These are phyloP conservation scores for Leucocoprinus birnbaumii DNA, from an alignment of 768 basidiomycete species.

Conservation along the genomic window DNA sequence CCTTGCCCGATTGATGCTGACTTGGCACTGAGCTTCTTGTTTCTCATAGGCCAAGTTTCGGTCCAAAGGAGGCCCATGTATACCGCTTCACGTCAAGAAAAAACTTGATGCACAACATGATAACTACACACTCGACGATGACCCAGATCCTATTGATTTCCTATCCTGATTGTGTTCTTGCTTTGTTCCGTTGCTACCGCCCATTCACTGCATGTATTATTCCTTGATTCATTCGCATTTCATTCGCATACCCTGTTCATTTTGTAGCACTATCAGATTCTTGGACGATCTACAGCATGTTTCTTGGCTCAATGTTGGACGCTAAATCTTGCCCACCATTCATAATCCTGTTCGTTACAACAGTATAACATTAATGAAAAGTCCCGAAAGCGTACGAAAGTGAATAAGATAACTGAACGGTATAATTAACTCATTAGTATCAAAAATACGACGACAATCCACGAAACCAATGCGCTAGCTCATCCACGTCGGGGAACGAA, in stretches of 20 bases:
- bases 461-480: too few relatives aligned
- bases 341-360: too few relatives aligned
- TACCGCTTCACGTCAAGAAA: not conserved
- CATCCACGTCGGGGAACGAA: not conserved
- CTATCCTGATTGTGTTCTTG: slow-evolving; percentile 28
- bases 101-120: not conserved
- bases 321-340: too few relatives aligned
- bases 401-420: slow-evolving; percentile 7
- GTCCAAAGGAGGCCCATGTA: not conserved
- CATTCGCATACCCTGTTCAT: not conserved
- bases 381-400: not conserved
- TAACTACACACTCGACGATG: slow-evolving; percentile 23
- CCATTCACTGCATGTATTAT: not conserved
- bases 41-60: not conserved
- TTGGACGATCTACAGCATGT: not conserved
- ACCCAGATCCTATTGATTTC: slow-evolving; percentile 46
- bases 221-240: not conserved
- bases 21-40: not conserved
- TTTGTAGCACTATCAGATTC: not conserved
- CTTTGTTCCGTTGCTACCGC: not conserved
- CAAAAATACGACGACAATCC: not conserved
- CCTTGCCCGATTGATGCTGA: not conserved
- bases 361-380: too few relatives aligned
- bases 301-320: too few relatives aligned
- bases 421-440: slow-evolving; percentile 9